Evolutionary conservation across 257 asterid genomes (phyloP).

Genomic region (Phtheirospermum japonicum): DNA sequence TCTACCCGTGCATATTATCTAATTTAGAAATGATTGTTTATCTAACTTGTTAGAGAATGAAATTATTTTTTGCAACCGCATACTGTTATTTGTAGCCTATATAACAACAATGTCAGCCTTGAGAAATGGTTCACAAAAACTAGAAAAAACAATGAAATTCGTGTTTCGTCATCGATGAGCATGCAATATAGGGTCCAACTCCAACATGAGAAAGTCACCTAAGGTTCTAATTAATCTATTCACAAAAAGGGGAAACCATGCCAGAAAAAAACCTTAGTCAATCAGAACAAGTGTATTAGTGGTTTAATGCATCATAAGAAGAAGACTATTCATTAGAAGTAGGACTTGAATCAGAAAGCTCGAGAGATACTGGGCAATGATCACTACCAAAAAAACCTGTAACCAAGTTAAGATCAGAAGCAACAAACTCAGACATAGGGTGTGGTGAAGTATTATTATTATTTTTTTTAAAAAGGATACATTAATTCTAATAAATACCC

Average conservation of each 20-base stretch:
- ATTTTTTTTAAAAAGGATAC: not conserved
- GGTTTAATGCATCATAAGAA: not conserved
- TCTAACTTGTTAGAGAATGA: not conserved
- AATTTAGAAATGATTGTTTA: not conserved
- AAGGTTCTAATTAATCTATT: not conserved
- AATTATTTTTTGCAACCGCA: not conserved
- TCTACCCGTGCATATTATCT: not conserved
- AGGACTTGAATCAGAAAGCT: constrained; percentile 48
- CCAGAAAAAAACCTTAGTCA: not conserved
- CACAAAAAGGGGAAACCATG: not conserved
- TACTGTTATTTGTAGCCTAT: not conserved
- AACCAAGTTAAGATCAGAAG: constrained; percentile 22
- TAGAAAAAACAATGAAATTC: not conserved
- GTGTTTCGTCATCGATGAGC: not conserved
- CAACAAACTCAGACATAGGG: not conserved
- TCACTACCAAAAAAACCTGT: constrained; percentile 97
- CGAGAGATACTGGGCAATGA: constrained; percentile 86
- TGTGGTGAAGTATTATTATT: not conserved
- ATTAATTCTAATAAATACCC: not conserved
- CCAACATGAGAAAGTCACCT: not conserved
- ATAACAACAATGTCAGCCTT: not conserved
- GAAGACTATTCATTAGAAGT: constrained; percentile 31
- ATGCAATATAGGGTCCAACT: not conserved
- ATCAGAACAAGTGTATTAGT: not conserved
- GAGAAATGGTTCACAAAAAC: not conserved